Evolutionary conservation across 1,284 basidiomycete species (phyloP), one percentile per base, ranked within the genome.

Genomic region (Fistulina hepatica): DNA sequence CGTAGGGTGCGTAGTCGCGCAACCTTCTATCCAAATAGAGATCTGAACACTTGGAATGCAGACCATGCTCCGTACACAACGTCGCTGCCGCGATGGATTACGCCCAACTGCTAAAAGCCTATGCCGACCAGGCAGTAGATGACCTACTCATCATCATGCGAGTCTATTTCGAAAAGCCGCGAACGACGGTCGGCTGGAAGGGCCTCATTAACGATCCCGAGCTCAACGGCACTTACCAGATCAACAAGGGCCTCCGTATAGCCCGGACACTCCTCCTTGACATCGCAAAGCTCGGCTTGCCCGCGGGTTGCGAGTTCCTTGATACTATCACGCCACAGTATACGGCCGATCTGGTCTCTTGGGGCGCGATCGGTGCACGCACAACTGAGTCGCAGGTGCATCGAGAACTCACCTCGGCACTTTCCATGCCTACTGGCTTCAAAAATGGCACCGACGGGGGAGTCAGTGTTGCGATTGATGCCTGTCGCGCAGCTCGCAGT

Each of bases 121-220:
- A 97, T 56, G 84, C 91, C 6, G 79, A 90, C 30, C 56, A 62
- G 13, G 79, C 85, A 22, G 78, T 77, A 55, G 80, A 86, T 9
- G 94, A 97, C 53, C 72, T 98, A 25, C 74, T 85, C 59, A 97
- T 98, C 54, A 71, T 97, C 51, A 97, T 97, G 93, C 80, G 91
- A 30, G 90, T 93, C 48, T 95, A 95, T 66, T 95, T 94, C 55
- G 91, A 94, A 54, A 94, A 94, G 64, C 92, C 92, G 1, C 72
- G 94, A 30, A 97, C 94, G 9, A 97, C 94, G 0, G 83, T 97
- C 37, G 93, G 93, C 13, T 97, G 94, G 94, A 97, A 97, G 60
- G 94, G 94, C 36, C 76, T 98, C 46, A 97, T 98, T 65, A 98
- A 97, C 56, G 85, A 91, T 54, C 89, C 89, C 5, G 77, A 84